These are phyloP conservation scores for Starmerella khaoyaiensis DNA, from an alignment of 805 yeast genomes.

Conservation along the genomic window DNA sequence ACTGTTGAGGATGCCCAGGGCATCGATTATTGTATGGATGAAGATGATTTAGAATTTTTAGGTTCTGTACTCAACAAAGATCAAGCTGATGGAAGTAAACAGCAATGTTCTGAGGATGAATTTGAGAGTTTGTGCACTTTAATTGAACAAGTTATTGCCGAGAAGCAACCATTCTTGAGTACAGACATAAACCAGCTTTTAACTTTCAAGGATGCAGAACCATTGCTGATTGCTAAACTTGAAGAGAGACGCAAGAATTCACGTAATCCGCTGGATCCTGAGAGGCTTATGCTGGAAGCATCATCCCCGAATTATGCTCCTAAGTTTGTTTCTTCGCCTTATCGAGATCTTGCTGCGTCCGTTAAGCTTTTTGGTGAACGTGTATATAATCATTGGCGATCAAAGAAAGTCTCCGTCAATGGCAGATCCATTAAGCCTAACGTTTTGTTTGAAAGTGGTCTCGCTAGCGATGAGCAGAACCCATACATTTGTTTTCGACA, in stretches of 20 bases:
- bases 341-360: conserved; percentile 20
- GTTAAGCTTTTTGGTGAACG: conserved; percentile 42
- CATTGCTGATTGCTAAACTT: conserved; percentile 30
- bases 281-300: conserved; percentile 22
- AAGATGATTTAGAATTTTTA: conserved; percentile 63
- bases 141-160: conserved; percentile 60
- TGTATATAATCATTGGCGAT: conserved; percentile 72
- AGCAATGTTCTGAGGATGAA: conserved; percentile 59
- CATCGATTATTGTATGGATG: conserved; percentile 79
- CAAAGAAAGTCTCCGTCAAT: conserved; percentile 50
- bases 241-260: conserved; percentile 30
- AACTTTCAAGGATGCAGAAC: conserved; percentile 52
- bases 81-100: conserved; percentile 16
- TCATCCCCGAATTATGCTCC: conserved; percentile 20
- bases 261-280: conserved; percentile 38
- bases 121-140: conserved; percentile 67
- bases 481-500: conserved; percentile 94
- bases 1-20: conserved; percentile 94
- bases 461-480: conserved; percentile 63
- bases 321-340: conserved; percentile 15
- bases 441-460: conserved; percentile 73
- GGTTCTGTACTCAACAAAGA: conserved; percentile 27
- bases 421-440: conserved; percentile 65
- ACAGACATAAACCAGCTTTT: conserved; percentile 75
- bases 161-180: conserved; percentile 75